A percentile compares a stretch with the other conserved stretches of the same genome.
These are phyloP conservation scores for Pichia thaimueangensis DNA, from an alignment of 805 yeast species.

Conservation along the genomic window DNA sequence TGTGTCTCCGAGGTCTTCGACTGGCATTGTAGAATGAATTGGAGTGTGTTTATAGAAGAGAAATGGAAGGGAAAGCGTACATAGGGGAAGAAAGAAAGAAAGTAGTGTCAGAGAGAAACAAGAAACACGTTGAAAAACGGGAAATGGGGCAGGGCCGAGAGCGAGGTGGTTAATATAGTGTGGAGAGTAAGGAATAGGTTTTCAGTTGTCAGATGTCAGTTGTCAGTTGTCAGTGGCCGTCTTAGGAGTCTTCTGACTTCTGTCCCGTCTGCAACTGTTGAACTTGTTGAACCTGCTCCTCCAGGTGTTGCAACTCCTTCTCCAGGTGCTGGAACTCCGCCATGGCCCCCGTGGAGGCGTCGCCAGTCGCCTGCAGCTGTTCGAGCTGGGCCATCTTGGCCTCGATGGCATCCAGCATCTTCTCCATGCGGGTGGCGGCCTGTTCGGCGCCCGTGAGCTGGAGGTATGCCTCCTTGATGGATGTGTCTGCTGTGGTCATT, in stretches of 20 bases:
- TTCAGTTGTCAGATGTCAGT: no score
- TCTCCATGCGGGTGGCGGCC: conserved; percentile 41
- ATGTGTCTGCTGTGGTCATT: neutral
- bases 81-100: no score
- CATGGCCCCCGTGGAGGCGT: neutral
- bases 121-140: no score
- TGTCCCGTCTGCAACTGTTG: no score
- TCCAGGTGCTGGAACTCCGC: conserved; percentile 12
- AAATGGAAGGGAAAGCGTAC: no score
- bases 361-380: conserved; percentile 12
- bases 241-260: no score
- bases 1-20: conserved; percentile 57
- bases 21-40: conserved; percentile 39
- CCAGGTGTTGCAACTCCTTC: conserved; percentile 4
- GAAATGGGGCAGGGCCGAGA: no score
- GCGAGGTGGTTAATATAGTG: neutral
- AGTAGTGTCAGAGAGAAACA: no score
- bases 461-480: conserved; percentile 8
- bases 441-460: conserved; percentile 9
- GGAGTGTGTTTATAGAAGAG: no score
- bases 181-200: neutral
- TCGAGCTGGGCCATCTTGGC: conserved; percentile 53
- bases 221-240: no score
- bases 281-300: neutral
- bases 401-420: conserved; percentile 59